Base-by-base conservation (phyloP, 2,329 filamentous ascomycete species). In the Teratosphaeriaceae sp. region DNA sequence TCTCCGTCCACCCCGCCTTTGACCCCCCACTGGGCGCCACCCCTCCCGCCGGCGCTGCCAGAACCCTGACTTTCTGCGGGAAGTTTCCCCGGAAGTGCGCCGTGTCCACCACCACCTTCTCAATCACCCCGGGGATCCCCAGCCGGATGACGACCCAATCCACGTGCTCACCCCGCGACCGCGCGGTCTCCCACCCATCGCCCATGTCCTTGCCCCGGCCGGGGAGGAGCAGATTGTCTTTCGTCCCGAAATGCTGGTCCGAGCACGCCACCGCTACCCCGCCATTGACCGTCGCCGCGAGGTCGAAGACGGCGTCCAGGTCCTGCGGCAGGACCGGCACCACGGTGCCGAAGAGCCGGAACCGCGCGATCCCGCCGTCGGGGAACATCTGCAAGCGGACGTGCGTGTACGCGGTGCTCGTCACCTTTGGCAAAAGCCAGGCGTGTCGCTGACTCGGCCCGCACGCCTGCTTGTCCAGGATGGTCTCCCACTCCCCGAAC, bases 1-100 rank as follows among this genome's bases (percentile, higher is more conserved):
- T 68, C 62, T 84, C 78, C 13, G 66, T 68, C 85, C 85, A 90
- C 2, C 66, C 76, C 26, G 68, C 65, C 38, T 78, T 74, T n/a
- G n/a, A n/a, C 30, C 71, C 68, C 38, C 77, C 75, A 36, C 77
- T 74, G 12, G 72, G 70, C 2, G 64, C 67, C 1, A 79, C 80
- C 19, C 71, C 71, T 46, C 66, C 69, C 74, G 55, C 74, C 64
- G 55, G 84, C 69, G 34, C 72, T 72, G 66, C 71, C 52, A 70
- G 73, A 0, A 92, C 70, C 58, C 80, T 79, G 18, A 86, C 79
- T 57, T 82, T 80, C 63, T 88, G 83, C 4, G 86, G 87, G 56
- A 84, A 92, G 67, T 94, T 94, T 12, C 87, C 86, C 40, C 86
- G 68, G 64, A 89, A 94, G 64, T 86, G 85, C 31, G 85, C 85